phyloP scores from a whole-genome alignment of 176 grass and related monocot genomes.

The Carex littledalei region DNA sequence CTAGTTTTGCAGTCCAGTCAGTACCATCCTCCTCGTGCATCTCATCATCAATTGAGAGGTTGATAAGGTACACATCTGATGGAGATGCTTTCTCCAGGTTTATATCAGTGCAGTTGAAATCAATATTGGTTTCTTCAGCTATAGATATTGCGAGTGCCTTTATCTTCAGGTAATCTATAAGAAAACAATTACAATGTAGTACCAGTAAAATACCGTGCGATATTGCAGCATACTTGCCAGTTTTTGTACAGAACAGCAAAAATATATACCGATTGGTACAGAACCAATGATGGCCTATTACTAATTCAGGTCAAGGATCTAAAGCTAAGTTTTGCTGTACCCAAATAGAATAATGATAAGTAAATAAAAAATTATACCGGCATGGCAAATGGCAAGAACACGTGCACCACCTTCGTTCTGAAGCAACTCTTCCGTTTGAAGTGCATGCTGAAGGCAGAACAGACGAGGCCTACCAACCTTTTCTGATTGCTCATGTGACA shows the following conservation, averaged over 20 bases:
- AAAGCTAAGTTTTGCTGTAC: not conserved
- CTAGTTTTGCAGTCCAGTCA: slow-evolving; percentile 87
- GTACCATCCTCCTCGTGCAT: slow-evolving; percentile 69
- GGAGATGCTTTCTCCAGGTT: slow-evolving; percentile 63
- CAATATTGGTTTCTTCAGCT: slow-evolving; percentile 79
- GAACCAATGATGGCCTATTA: not conserved
- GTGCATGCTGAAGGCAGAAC: slow-evolving; percentile 95
- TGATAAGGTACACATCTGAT: slow-evolving; percentile 72
- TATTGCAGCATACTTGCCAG: not conserved
- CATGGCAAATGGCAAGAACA: slow-evolving; percentile 82
- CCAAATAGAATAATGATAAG: slow-evolving; percentile 27
- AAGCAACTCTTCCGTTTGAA: slow-evolving; percentile 79
- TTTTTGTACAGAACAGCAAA: not conserved
- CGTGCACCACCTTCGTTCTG: slow-evolving; percentile 59
- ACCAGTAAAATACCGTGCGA: not conserved
- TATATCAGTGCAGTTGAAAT: slow-evolving; percentile 64
- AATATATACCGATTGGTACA: not conserved
- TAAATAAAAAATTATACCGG: slow-evolving; percentile 41
- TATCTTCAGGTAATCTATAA: slow-evolving; percentile 82
- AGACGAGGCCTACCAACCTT: slow-evolving; percentile 59
- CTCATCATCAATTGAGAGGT: slow-evolving; percentile 93
- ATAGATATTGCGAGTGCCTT: slow-evolving; percentile 96
- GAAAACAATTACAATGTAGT: slow-evolving; percentile 6
- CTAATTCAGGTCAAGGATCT: not conserved
- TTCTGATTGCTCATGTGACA: slow-evolving; percentile 23